A percentile compares a stretch with the other conserved stretches of the same genome.
Conservation (phyloP, 805 yeast genomes). For the Candida vartiovaarae region DNA sequence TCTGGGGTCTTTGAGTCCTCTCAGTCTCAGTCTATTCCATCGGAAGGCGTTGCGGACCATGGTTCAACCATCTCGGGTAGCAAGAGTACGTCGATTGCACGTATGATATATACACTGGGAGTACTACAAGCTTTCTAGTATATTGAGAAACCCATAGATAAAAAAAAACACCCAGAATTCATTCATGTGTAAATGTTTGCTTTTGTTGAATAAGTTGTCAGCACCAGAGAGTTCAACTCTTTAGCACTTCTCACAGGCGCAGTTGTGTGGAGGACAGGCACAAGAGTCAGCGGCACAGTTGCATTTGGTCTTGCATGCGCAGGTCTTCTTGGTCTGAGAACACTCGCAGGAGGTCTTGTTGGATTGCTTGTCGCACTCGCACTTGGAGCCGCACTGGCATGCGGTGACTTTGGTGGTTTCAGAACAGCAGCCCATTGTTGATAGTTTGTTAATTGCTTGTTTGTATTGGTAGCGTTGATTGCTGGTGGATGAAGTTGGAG, state of each 20-base stretch:
- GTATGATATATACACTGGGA: too few relatives aligned
- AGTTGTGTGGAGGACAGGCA: constrained; percentile 1
- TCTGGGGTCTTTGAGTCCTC: too few relatives aligned
- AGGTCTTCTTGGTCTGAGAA: background rate
- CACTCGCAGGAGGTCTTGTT: constrained; percentile 1
- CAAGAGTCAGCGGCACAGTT: constrained; percentile 2
- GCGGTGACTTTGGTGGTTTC: background rate
- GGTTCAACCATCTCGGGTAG: too few relatives aligned
- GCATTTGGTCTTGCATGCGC: constrained; percentile 2
- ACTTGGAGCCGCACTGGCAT: constrained; percentile 1
- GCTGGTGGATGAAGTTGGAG: background rate
- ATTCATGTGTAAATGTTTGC: too few relatives aligned
- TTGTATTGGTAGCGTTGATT: background rate
- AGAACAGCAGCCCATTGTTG: constrained; percentile 5
- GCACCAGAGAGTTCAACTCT: background rate
- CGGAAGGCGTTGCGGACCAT: too few relatives aligned
- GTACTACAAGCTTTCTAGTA: too few relatives aligned
- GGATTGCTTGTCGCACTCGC: constrained; percentile 1
- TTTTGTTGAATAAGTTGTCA: too few relatives aligned
- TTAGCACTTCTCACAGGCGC: background rate
- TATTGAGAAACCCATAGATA: too few relatives aligned
- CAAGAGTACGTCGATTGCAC: too few relatives aligned
- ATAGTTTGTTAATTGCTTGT: background rate
- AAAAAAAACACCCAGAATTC: too few relatives aligned
- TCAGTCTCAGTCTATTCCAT: too few relatives aligned